Evolutionary conservation across 441 rosid genomes (phyloP).

Genomic region (Gossypium schwendimanii): DNA sequence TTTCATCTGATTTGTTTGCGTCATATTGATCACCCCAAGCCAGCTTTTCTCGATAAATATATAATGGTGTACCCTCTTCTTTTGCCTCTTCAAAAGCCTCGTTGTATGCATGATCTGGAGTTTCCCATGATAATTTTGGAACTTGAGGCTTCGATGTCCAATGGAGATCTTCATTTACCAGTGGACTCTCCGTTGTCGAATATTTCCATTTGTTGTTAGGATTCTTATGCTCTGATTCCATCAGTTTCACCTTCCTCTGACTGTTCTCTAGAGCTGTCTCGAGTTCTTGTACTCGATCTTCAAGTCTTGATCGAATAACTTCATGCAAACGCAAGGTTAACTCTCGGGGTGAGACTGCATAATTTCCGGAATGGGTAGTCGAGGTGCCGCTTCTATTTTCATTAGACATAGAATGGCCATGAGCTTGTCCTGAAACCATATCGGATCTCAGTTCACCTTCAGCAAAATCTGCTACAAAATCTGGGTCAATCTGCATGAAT

Average conservation of each 20-base stretch:
- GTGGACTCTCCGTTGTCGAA: constrained; percentile 29
- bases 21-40: constrained; percentile 17
- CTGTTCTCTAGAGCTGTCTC: constrained; percentile 66
- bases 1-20: not conserved
- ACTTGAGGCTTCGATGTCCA: constrained; percentile 43
- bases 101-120: constrained; percentile 56
- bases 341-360: constrained; percentile 68
- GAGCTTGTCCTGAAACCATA: constrained; percentile 21
- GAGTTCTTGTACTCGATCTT: constrained; percentile 56
- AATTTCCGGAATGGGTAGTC: constrained; percentile 46
- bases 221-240: constrained; percentile 41
- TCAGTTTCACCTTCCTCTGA: constrained; percentile 46
- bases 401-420: constrained; percentile 32
- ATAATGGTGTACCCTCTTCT: constrained; percentile 41
- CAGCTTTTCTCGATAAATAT: constrained; percentile 19
- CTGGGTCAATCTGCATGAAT: constrained; percentile 56
- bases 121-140: constrained; percentile 67
- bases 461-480: constrained; percentile 49
- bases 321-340: constrained; percentile 68
- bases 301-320: constrained; percentile 63
- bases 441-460: constrained; percentile 54
- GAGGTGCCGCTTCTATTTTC: constrained; percentile 49
- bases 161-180: constrained; percentile 23
- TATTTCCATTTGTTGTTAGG: constrained; percentile 25
- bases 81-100: constrained; percentile 62